Conservation (phyloP, 2,329 filamentous ascomycete genomes). For the Annulohypoxylon truncatum region DNA sequence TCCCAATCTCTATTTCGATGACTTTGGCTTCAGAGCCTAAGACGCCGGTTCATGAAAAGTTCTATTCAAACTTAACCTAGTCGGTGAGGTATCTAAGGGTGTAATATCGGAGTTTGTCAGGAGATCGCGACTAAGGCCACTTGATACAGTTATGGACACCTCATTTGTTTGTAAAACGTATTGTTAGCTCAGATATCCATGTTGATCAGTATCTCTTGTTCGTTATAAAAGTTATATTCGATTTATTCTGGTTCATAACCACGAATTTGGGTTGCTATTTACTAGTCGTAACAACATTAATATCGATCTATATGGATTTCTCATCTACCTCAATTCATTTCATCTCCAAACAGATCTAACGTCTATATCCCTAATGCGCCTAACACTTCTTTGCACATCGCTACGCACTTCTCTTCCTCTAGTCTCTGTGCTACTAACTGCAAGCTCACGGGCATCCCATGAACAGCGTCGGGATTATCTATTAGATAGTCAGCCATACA, state of each 20-base stretch:
- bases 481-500: not conserved
- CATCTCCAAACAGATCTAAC: not conserved
- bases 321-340: slow-evolving; percentile 1
- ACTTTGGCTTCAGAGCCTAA: slow-evolving; percentile 13
- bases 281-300: not conserved
- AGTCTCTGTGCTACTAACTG: slow-evolving; percentile 55
- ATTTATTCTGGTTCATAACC: not conserved
- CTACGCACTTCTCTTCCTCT: slow-evolving; percentile 51
- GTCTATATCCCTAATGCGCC: slow-evolving; percentile 38
- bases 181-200: slow-evolving; percentile 28
- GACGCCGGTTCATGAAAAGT: slow-evolving; percentile 22
- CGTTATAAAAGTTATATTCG: not conserved
- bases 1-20: slow-evolving; percentile 3
- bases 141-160: slow-evolving; percentile 2
- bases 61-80: not conserved
- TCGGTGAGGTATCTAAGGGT: slow-evolving; percentile 13
- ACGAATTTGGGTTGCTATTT: slow-evolving; percentile 1
- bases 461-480: slow-evolving; percentile 56
- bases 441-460: slow-evolving; percentile 58
- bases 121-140: slow-evolving; percentile 6
- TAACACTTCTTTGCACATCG: slow-evolving; percentile 48
- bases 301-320: not conserved
- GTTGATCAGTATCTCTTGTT: slow-evolving; percentile 5
- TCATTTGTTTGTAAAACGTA: slow-evolving; percentile 13
- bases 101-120: slow-evolving; percentile 27